Evolutionary conservation across 2,329 filamentous ascomycete genomes (phyloP).

Genomic region (Metarhizium anisopliae): DNA sequence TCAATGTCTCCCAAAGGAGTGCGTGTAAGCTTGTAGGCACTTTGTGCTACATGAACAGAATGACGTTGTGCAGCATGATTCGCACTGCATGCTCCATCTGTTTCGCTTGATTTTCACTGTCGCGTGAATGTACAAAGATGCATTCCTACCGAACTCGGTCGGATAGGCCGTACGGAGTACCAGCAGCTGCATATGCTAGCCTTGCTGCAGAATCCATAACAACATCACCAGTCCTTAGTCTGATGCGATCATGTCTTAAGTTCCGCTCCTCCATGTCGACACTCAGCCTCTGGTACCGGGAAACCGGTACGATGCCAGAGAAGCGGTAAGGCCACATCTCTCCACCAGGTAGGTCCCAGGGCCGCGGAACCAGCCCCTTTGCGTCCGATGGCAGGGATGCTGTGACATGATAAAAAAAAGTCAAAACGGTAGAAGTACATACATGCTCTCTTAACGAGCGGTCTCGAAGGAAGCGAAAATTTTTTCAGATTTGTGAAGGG

Average conservation of each 20-base stretch:
- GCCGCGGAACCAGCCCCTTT: slow-evolving; percentile 1
- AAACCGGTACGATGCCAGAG: neutral
- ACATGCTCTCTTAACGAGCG: neutral
- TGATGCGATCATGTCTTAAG: neutral
- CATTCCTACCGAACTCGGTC: neutral
- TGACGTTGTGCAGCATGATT: neutral
- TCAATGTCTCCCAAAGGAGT: neutral
- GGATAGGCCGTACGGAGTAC: neutral
- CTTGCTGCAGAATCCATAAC: neutral
- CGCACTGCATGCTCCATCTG: neutral
- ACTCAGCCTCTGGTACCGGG: neutral
- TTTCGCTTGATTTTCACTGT: neutral
- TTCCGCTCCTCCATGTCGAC: neutral
- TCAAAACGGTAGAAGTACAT: neutral
- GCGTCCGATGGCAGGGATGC: slow-evolving; percentile 1
- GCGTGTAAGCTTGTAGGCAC: neutral
- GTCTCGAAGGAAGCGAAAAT: neutral
- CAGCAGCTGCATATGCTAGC: neutral
- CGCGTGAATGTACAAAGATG: neutral
- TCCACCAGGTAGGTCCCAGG: neutral
- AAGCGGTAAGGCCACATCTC: neutral
- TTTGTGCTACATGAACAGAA: too few species aligned
- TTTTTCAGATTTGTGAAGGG: neutral
- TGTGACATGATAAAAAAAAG: neutral
- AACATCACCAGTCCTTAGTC: neutral